Evolutionary conservation across 1,139 yeast genomes (phyloP).

Genomic region (Meyerozyma smithsonii): DNA sequence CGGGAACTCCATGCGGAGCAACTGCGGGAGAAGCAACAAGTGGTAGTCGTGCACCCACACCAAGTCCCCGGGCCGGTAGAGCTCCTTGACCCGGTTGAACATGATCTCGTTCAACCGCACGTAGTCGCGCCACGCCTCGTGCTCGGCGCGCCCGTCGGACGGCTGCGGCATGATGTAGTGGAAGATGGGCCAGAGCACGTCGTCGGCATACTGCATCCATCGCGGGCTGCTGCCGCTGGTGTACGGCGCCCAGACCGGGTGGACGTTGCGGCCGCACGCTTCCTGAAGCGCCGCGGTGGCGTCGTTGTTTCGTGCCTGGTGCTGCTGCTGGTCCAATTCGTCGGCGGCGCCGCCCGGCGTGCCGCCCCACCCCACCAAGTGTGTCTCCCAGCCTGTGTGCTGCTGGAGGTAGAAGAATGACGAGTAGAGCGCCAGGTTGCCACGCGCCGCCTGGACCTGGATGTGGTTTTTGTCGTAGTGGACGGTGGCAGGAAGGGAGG

Average conservation of each 20-base stretch:
- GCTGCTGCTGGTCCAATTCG: conserved; percentile 28
- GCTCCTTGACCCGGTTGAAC: conserved; percentile 66
- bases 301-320: conserved; percentile 60
- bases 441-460: conserved; percentile 65
- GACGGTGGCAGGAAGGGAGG: conserved; percentile 64
- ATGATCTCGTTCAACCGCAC: conserved; percentile 88
- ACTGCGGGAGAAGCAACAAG: conserved; percentile 75
- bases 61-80: conserved; percentile 85
- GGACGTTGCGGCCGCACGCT: conserved; percentile 50
- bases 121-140: conserved; percentile 86
- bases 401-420: conserved; percentile 62
- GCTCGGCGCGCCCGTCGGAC: conserved; percentile 63
- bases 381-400: conserved; percentile 79
- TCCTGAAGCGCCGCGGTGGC: conserved; percentile 38
- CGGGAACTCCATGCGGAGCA: conserved; percentile 77
- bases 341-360: conserved; percentile 31
- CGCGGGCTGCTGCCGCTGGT: conserved; percentile 22
- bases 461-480: conserved; percentile 27
- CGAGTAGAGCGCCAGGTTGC: conserved; percentile 81
- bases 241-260: conserved; percentile 86
- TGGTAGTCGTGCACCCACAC: conserved; percentile 96
- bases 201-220: conserved; percentile 89
- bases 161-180: conserved; percentile 80
- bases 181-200: conserved; percentile 88
- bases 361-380: conserved; percentile 94